Evolutionary conservation across 345 rosid genomes (phyloP).

Genomic region (Rhodamnia rubescens): DNA sequence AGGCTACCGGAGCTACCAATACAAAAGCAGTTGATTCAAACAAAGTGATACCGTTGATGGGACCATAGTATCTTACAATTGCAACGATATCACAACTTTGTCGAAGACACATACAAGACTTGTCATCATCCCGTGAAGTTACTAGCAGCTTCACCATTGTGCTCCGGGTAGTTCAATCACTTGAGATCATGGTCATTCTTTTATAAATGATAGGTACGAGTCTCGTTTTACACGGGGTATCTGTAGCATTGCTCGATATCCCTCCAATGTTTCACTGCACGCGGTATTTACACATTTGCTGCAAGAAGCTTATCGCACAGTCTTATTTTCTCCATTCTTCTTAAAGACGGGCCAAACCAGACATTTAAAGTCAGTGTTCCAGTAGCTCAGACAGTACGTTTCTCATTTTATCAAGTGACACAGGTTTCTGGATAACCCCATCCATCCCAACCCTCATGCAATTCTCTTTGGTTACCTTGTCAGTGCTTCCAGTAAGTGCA

Average conservation of each 20-base stretch:
- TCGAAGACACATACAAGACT: neutral
- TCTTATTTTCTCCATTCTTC: neutral
- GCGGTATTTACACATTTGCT: neutral
- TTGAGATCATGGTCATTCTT: neutral
- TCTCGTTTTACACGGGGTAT: neutral
- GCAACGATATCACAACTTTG: neutral
- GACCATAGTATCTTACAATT: neutral
- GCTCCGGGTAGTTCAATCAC: neutral
- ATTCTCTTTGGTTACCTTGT: slow-evolving; percentile 63
- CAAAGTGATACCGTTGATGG: neutral
- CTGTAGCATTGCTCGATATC: neutral
- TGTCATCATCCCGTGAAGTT: neutral
- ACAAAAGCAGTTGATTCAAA: neutral
- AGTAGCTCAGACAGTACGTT: slow-evolving; percentile 56
- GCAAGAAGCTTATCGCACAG: neutral
- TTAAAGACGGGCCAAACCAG: slow-evolving; percentile 17
- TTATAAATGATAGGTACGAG: neutral
- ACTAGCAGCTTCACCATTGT: neutral
- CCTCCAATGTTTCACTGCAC: neutral
- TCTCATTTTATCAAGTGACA: slow-evolving; percentile 84
- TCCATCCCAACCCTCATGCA: slow-evolving; percentile 84
- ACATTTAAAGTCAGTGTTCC: slow-evolving; percentile 30
- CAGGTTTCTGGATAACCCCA: slow-evolving; percentile 61
- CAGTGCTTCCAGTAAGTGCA: slow-evolving; percentile 67
- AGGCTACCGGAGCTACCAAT: neutral